Conservation (phyloP, 1,284 basidiomycete genomes). For the Butyriboletus appendiculatus region DNA sequence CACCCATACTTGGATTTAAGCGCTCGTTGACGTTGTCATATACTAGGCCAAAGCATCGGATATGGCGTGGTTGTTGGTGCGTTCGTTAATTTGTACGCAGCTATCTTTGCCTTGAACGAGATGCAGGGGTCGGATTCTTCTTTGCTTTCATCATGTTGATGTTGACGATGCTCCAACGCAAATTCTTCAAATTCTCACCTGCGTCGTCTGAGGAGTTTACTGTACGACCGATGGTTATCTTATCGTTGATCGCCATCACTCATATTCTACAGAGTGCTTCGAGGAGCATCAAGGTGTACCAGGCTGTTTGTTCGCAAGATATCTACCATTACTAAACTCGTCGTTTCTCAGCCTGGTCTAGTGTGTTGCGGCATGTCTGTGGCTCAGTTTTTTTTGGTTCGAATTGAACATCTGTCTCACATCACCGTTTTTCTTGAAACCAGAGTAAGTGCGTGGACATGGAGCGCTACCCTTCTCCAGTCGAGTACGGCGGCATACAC, state of each 20-base stretch:
- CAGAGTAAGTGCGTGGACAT: slow-evolving; percentile 64
- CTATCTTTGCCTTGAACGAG: not conserved
- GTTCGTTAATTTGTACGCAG: slow-evolving; percentile 4
- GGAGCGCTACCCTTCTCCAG: slow-evolving; percentile 60
- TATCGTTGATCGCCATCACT: not conserved
- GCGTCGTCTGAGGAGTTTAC: slow-evolving; percentile 58
- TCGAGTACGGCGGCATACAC: slow-evolving; percentile 56
- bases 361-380: slow-evolving; percentile 61
- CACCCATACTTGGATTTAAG: not conserved
- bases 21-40: not conserved
- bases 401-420: slow-evolving; percentile 1
- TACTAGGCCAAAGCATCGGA: slow-evolving; percentile 45
- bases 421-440: not conserved
- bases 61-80: slow-evolving; percentile 52
- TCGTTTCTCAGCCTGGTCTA: slow-evolving; percentile 53
- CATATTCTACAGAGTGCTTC: slow-evolving; percentile 40
- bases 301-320: not conserved
- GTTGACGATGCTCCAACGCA: slow-evolving; percentile 46
- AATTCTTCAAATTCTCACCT: slow-evolving; percentile 49
- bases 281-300: slow-evolving; percentile 45
- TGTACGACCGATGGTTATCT: slow-evolving; percentile 22
- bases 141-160: slow-evolving; percentile 49
- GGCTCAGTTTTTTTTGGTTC: not conserved
- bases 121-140: slow-evolving; percentile 50
- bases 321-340: slow-evolving; percentile 19